Conservation (phyloP, 1,284 basidiomycete species). For the Tylopilus orsonianus region DNA sequence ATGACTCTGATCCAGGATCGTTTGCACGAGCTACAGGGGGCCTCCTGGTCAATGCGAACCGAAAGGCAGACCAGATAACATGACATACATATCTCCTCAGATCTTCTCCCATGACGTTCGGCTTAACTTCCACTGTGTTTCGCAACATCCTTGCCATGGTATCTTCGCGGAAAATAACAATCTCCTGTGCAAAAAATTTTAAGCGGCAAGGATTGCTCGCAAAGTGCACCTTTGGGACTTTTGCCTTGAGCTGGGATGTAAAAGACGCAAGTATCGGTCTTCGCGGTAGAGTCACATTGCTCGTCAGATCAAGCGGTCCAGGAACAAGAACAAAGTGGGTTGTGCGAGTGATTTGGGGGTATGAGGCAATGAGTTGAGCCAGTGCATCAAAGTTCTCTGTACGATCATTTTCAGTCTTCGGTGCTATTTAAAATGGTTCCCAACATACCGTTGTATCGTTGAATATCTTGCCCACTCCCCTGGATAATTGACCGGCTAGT, state of each 20-base stretch:
- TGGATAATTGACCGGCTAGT: slow-evolving; percentile 78
- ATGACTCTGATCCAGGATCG: slow-evolving; percentile 90
- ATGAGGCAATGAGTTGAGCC: slow-evolving; percentile 81
- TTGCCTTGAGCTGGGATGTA: slow-evolving; percentile 63
- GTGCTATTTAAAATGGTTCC: background rate
- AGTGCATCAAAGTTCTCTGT: slow-evolving; percentile 85
- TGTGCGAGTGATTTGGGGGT: slow-evolving; percentile 70
- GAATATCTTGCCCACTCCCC: slow-evolving; percentile 76
- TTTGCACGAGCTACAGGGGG: slow-evolving; percentile 78
- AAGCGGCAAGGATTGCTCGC: slow-evolving; percentile 93
- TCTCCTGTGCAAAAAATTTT: slow-evolving; percentile 94
- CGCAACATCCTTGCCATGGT: slow-evolving; percentile 92
- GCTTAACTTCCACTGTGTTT: slow-evolving; percentile 86
- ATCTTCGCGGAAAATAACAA: slow-evolving; percentile 93
- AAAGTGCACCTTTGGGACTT: slow-evolving; percentile 79
- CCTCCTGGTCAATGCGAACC: slow-evolving; percentile 7
- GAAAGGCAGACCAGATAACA: background rate
- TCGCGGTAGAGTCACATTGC: slow-evolving; percentile 77
- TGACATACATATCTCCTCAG: slow-evolving; percentile 81
- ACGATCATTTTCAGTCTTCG: slow-evolving; percentile 5
- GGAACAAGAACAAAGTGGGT: slow-evolving; percentile 96
- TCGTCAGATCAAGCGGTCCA: slow-evolving; percentile 87
- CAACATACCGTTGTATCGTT: slow-evolving; percentile 76
- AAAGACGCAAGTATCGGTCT: slow-evolving; percentile 77
- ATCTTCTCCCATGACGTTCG: slow-evolving; percentile 69